A percentile compares a stretch with the other conserved stretches of the same genome.
Evolutionary conservation across 2,329 filamentous ascomycete genomes (phyloP).

Genomic region (Dothidotthia symphoricarpi): DNA sequence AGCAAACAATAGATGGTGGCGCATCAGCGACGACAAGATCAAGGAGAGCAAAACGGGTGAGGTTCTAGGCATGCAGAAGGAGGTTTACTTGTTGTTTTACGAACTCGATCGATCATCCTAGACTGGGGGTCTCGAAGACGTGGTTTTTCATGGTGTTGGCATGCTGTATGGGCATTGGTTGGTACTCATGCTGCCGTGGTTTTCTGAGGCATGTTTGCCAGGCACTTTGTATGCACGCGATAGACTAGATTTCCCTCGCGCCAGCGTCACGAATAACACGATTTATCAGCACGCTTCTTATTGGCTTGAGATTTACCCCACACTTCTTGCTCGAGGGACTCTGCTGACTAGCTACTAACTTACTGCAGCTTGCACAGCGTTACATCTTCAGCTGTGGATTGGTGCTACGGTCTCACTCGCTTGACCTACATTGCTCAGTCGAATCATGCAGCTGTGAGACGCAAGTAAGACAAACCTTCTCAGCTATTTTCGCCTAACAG

Average conservation of each 20-base stretch:
- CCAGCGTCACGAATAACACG: neutral
- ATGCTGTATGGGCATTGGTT: no score
- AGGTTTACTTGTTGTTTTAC: slow-evolving; percentile 96
- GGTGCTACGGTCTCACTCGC: no score
- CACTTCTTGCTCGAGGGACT: slow-evolving; percentile 4
- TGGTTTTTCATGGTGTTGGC: no score
- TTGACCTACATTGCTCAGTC: no score
- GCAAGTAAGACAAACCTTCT: no score
- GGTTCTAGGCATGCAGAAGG: slow-evolving; percentile 87
- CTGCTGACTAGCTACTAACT: neutral
- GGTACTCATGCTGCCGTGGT: neutral
- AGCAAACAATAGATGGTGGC: slow-evolving; percentile 82
- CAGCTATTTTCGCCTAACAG: no score
- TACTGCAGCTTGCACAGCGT: no score
- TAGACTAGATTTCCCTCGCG: neutral
- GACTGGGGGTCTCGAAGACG: no score
- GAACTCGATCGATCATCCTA: slow-evolving; percentile 62
- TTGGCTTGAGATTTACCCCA: slow-evolving; percentile 15
- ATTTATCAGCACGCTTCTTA: slow-evolving; percentile 25
- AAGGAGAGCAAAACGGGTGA: slow-evolving; percentile 92
- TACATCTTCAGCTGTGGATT: no score
- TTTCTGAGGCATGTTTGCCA: neutral
- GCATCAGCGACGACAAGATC: slow-evolving; percentile 95
- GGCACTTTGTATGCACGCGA: neutral
- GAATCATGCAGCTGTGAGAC: no score